Conservation (phyloP, 306 rosid genomes). For the Clitoria ternatea region DNA sequence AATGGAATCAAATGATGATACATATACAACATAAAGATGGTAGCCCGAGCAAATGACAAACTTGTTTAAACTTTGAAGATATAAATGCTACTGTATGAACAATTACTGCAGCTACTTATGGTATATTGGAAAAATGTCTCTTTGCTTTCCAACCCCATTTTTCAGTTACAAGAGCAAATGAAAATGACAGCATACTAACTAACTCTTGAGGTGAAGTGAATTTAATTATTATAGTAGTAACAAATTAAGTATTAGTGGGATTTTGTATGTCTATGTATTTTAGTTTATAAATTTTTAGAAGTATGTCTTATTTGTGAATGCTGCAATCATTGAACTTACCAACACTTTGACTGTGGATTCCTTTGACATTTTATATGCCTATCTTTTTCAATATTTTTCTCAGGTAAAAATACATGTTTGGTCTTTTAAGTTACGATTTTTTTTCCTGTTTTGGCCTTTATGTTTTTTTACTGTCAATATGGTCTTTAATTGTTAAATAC, state of each 20-base stretch:
- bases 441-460: no score
- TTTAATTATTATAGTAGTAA: not conserved
- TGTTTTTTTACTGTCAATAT: no score
- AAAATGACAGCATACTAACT: not conserved
- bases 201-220: not conserved
- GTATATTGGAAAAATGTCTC: not conserved
- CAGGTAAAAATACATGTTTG: no score
- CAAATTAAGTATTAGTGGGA: conserved; percentile 4
- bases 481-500: no score
- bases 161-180: not conserved
- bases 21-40: not conserved
- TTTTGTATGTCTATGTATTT: not conserved
- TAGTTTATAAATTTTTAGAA: not conserved
- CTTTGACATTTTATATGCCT: not conserved
- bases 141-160: not conserved
- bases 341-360: conserved; percentile 1
- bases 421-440: no score
- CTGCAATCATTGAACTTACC: conserved; percentile 8
- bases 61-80: not conserved
- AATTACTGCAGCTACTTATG: not conserved
- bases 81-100: not conserved
- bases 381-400: not conserved
- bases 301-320: conserved; percentile 11
- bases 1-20: conserved; percentile 7
- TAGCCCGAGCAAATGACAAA: not conserved